Evolutionary conservation across 176 grass and related monocot species (phyloP), one percentile per base, ranked within the genome.

Genomic region (Rhynchospora tenuis): DNA sequence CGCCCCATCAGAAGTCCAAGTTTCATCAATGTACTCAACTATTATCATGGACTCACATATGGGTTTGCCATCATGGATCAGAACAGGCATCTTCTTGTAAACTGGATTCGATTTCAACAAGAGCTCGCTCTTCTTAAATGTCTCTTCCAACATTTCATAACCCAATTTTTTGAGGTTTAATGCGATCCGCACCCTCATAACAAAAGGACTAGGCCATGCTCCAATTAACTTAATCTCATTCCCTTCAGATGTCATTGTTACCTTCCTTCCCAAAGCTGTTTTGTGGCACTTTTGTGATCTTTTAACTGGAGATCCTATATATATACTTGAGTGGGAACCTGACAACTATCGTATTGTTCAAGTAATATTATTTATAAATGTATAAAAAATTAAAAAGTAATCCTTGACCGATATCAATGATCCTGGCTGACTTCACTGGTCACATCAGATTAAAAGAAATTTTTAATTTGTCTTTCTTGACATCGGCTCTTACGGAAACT

Each of bases 21-120:
- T 89, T 76, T 96, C 93, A 5, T 96, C 91, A 51, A 96, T 47
- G 80, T 96, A 96, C 80, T 93, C 59, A 0, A 96, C 9, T 62
- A 96, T 91, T 65, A 93, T 23, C 66, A 73, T 70, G 1, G 91
- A 96, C 78, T 93, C 89, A 5, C 42, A n/a, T 46, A 93, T 7
- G 19, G 85, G 73, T 64, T 29, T 87, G 47, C 83, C 87, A 19
- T 52, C 38, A 85, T 96, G 93, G 83, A 96, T 85, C 59, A 95
- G 82, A 66, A 92, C 90, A 14, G 93, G 93, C 0, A 95, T 84
- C 55, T 86, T 84, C 64, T 91, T 91, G 89, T 93, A 59, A 33
- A 93, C 83, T 0, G 91, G 89, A 70, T 93, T 96, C 79, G 52
- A 88, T 5, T 15, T 0, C n/a, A 91, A 81, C 7, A 96, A 87